Conservation (phyloP, 106 monocot species). For the Gastrodia elata region DNA sequence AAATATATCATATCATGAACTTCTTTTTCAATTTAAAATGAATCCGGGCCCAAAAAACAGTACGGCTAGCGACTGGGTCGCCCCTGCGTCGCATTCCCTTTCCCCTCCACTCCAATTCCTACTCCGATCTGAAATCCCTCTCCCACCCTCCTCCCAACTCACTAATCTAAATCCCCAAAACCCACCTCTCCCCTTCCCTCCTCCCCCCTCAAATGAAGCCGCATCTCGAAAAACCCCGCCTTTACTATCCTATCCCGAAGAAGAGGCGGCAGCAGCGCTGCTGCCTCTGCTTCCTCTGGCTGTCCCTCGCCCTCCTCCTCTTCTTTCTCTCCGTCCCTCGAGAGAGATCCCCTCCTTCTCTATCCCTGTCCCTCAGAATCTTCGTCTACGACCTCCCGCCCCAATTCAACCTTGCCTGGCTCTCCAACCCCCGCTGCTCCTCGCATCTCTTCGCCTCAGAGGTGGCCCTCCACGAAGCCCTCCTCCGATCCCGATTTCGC, state of each 20-base stretch:
- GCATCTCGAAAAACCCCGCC: slow-evolving; percentile 7
- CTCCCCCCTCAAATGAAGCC: slow-evolving; percentile 20
- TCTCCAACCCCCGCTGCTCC: slow-evolving; percentile 51
- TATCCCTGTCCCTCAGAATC: slow-evolving; percentile 26
- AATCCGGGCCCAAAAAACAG: no score
- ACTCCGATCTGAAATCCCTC: slow-evolving; percentile 4
- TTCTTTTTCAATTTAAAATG: no score
- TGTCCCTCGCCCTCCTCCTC: slow-evolving; percentile 38
- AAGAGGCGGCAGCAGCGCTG: no score
- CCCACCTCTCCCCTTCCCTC: neutral
- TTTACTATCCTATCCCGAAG: slow-evolving; percentile 11
- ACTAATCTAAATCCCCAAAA: neutral
- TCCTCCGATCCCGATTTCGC: slow-evolving; percentile 31
- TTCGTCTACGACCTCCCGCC: slow-evolving; percentile 83
- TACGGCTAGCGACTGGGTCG: no score
- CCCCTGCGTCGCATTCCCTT: slow-evolving; percentile 2
- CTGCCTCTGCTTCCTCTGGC: slow-evolving; percentile 39
- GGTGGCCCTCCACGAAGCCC: slow-evolving; percentile 76
- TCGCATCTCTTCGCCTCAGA: slow-evolving; percentile 85
- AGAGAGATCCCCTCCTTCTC: slow-evolving; percentile 7
- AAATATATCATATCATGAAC: no score
- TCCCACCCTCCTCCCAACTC: slow-evolving; percentile 2
- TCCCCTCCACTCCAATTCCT: slow-evolving; percentile 15
- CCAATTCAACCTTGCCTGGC: slow-evolving; percentile 54
- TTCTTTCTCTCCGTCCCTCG: slow-evolving; percentile 29